Base-by-base conservation (phyloP, 495 filamentous ascomycete species). In the Aspergillus egyptiacus region DNA sequence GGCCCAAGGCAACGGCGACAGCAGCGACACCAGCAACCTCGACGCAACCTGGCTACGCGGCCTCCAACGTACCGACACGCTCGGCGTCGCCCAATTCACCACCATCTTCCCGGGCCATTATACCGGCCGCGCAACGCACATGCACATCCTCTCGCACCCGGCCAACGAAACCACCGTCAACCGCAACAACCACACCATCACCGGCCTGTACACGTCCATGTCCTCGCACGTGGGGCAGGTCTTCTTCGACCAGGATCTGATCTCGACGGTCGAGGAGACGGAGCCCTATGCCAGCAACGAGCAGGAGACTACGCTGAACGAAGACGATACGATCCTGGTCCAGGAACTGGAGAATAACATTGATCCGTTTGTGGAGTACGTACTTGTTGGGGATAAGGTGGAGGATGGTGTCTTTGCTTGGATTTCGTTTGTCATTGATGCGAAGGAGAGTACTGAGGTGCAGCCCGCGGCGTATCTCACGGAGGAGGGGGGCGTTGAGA, bases 241-340 rank as follows among this genome's bases (percentile, higher is more conserved):
- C 37, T 85, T 81, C 78, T 85, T 78, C 54, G 77, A 82, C 60
- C 71, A 82, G 53, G 61, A 68, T 27, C 72, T 85, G 4, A 69
- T 74, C 55, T 37, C 53, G 30, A 49, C 52, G 6, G 74, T 77
- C 48, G 75, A 83, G 48, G 61, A 63, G 23, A 61, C 62, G 0
- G 46, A 61, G 5, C 79, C 80, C 5, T 84, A 86, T 64, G 69
- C 55, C 59, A 74, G 61, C 52, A 85, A 84, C 67, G 75, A 59
- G 10, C 67, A 76, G 50, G 51, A 54, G 14, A 28, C 81, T 31
- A 77, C 70, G 14, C 59, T 56, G 6, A 85, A 86, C 64, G 59
- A 63, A 11, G 64, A 74, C 8, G 82, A 85, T 63, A 57, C 60
- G 23, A 72, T 79, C 50, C 66, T 75, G 5, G 25, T 63, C 18